Evolutionary conservation across 1,284 basidiomycete species (phyloP).

Genomic region (Trichosporon faecale): DNA sequence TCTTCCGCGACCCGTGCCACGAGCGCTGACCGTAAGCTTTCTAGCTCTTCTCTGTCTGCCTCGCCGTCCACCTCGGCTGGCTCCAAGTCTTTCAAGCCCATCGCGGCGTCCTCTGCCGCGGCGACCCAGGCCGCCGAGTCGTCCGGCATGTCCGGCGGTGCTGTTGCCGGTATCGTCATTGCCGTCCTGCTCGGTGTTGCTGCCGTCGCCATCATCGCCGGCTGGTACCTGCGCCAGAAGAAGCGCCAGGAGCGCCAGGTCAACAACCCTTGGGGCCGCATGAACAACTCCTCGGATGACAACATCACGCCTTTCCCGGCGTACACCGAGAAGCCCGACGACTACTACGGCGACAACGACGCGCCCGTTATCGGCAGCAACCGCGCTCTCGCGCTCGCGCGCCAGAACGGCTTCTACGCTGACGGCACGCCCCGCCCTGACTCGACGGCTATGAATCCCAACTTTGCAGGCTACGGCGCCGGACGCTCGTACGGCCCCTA

Average conservation of each 20-base stretch:
- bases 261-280: slow-evolving; percentile 39
- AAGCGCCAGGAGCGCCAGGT: slow-evolving; percentile 11
- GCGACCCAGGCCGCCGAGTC: slow-evolving; percentile 9
- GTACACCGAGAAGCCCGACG: slow-evolving; percentile 16
- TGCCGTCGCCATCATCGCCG: slow-evolving; percentile 26
- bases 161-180: slow-evolving; percentile 25
- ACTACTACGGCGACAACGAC: slow-evolving; percentile 17
- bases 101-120: slow-evolving; percentile 9
- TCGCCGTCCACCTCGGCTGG: not conserved
- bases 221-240: slow-evolving; percentile 32
- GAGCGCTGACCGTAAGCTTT: slow-evolving; percentile 9
- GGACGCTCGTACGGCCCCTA: slow-evolving; percentile 27
- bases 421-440: slow-evolving; percentile 33
- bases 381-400: slow-evolving; percentile 35
- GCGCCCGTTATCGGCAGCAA: slow-evolving; percentile 21
- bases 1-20: not conserved
- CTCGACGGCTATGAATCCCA: slow-evolving; percentile 28
- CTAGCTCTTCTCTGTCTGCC: not conserved
- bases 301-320: slow-evolving; percentile 43
- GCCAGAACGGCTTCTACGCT: slow-evolving; percentile 32
- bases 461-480: slow-evolving; percentile 39
- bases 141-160: slow-evolving; percentile 18
- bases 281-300: slow-evolving; percentile 32
- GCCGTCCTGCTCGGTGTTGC: slow-evolving; percentile 18
- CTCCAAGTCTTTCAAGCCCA: not conserved